Evolutionary conservation across 116 monocot genomes (phyloP).

Genomic region (Dioscorea cayenensis): DNA sequence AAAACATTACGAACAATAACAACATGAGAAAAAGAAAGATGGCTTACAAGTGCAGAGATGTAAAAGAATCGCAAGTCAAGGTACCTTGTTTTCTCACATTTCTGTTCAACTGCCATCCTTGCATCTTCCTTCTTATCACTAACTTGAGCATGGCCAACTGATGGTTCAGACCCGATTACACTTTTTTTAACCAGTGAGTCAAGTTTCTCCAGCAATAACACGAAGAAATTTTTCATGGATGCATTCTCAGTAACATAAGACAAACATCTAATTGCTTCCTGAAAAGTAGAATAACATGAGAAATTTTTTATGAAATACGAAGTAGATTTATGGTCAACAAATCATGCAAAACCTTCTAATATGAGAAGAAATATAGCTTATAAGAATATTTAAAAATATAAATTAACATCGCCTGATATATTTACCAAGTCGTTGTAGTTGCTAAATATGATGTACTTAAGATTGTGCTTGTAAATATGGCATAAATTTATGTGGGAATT

Average conservation of each 20-base stretch:
- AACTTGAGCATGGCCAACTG: constrained; percentile 20
- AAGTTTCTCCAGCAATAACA: constrained; percentile 34
- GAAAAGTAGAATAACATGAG: constrained; percentile 3
- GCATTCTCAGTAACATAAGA: constrained; percentile 30
- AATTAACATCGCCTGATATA: too few species aligned
- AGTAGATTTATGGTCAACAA: neutral
- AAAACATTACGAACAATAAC: neutral
- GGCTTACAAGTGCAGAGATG: constrained; percentile 1
- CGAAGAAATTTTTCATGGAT: constrained; percentile 37
- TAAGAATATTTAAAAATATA: too few species aligned
- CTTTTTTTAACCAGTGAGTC: constrained; percentile 9
- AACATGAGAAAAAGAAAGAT: neutral
- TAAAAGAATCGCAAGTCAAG: neutral
- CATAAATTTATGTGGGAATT: too few species aligned
- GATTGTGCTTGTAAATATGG: too few species aligned
- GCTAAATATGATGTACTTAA: too few species aligned
- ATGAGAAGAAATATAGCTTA: too few species aligned
- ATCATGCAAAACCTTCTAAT: too few species aligned
- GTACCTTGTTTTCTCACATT: constrained; percentile 26
- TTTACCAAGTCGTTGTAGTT: too few species aligned
- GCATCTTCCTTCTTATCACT: constrained; percentile 5
- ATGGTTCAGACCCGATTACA: constrained; percentile 13
- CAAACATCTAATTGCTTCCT: constrained; percentile 71
- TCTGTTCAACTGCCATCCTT: constrained; percentile 13
- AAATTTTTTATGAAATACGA: neutral